These are phyloP conservation scores for Geum urbanum DNA, from an alignment of 306 rosid genomes.

Conservation along the genomic window DNA sequence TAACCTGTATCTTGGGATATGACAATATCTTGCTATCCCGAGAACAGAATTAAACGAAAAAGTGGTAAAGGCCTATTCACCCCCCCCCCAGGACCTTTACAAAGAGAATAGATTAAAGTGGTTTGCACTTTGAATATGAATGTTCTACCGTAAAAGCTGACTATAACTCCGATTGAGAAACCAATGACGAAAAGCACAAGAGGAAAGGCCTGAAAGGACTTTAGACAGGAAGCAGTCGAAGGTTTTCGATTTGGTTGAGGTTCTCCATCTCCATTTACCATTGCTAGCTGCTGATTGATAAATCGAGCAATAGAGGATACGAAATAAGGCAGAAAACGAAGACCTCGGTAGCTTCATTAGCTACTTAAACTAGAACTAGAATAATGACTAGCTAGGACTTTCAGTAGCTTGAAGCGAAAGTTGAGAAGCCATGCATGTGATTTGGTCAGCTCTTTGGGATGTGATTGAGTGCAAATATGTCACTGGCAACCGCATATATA, in stretches of 20 bases:
- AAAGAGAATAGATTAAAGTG: background rate
- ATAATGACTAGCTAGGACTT: too few relatives aligned
- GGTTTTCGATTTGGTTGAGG: conserved; percentile 20
- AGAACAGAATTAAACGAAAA: too few relatives aligned
- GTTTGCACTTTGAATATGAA: conserved; percentile 15
- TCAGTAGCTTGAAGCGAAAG: conserved; percentile 7
- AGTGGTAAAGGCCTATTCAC: too few relatives aligned
- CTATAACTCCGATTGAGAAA: conserved; percentile 38
- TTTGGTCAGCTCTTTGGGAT: background rate
- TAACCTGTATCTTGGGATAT: too few relatives aligned
- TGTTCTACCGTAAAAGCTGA: conserved; percentile 31
- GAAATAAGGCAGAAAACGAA: background rate
- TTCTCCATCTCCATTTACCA: conserved; percentile 25
- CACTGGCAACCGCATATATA: background rate
- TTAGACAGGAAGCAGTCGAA: conserved; percentile 16
- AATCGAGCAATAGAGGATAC: background rate
- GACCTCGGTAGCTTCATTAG: background rate
- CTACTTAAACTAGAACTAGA: too few relatives aligned
- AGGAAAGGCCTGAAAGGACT: conserved; percentile 17
- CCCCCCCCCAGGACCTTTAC: too few relatives aligned
- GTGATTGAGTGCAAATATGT: background rate
- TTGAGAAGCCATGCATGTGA: conserved; percentile 30
- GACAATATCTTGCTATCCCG: too few relatives aligned
- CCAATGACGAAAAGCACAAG: conserved; percentile 41
- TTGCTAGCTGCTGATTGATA: background rate